A percentile compares a stretch with the other conserved stretches of the same genome.
phyloP scores from a whole-genome alignment of 768 basidiomycete species.

The Gloeophyllum trabeum region DNA sequence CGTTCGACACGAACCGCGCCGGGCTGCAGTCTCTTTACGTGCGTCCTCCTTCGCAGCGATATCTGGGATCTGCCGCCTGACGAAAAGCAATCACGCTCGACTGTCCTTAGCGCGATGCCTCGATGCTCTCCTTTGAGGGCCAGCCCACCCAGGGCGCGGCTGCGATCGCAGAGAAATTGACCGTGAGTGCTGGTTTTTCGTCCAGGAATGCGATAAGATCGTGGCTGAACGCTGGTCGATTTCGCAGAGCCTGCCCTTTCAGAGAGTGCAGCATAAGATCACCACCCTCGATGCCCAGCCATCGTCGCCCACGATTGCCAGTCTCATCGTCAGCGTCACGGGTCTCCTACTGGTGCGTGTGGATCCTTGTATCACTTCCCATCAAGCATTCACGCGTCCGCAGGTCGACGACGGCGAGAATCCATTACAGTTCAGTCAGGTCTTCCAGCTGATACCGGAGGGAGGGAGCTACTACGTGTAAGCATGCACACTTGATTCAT shows the following conservation, averaged over 20 bases:
- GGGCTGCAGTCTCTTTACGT: conserved; percentile 67
- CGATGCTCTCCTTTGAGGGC: conserved; percentile 84
- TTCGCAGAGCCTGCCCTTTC: conserved; percentile 60
- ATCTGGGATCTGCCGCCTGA: conserved; percentile 17
- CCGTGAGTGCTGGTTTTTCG: conserved; percentile 27
- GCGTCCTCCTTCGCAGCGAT: conserved; percentile 21
- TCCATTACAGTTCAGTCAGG: conserved; percentile 85
- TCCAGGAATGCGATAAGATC: too few species aligned
- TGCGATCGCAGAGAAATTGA: conserved; percentile 63
- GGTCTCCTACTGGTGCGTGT: conserved; percentile 61
- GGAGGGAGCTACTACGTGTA: conserved; percentile 76
- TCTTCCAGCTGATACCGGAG: conserved; percentile 85
- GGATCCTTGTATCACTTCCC: not conserved
- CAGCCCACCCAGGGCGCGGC: conserved; percentile 38
- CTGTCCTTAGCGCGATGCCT: conserved; percentile 49
- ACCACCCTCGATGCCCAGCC: conserved; percentile 85
- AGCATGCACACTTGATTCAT: conserved; percentile 19
- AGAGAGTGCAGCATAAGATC: conserved; percentile 69
- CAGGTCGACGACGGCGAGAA: conserved; percentile 79
- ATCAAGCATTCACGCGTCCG: too few species aligned
- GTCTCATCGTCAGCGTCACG: conserved; percentile 79
- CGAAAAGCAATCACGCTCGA: conserved; percentile 1
- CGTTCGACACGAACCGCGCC: conserved; percentile 58
- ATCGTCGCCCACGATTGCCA: conserved; percentile 43
- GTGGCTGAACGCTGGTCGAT: too few species aligned